These are phyloP conservation scores for Tylopilus rubrobrunneus DNA, from an alignment of 768 basidiomycete genomes.

Conservation along the genomic window DNA sequence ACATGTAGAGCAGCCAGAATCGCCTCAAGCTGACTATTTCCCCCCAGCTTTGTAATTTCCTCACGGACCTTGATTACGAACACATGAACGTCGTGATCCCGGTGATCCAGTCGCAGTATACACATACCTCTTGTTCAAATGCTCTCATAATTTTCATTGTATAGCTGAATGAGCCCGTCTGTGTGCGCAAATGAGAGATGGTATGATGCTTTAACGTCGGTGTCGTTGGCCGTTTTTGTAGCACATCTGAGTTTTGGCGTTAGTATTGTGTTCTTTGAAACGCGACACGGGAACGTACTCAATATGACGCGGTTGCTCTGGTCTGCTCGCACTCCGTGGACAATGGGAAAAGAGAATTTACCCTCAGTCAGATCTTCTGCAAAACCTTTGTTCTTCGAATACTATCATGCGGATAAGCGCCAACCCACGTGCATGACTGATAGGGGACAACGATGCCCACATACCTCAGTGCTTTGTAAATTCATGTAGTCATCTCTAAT, in stretches of 20 bases:
- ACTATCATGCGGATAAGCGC: slow-evolving; percentile 37
- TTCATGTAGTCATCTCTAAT: slow-evolving; percentile 99
- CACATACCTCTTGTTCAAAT: slow-evolving; percentile 54
- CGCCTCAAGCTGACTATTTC: slow-evolving; percentile 60
- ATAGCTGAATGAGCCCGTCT: slow-evolving; percentile 84
- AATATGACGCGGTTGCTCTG: slow-evolving; percentile 73
- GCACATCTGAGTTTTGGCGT: slow-evolving; percentile 55
- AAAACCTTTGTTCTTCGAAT: slow-evolving; percentile 60
- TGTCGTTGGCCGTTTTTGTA: slow-evolving; percentile 86
- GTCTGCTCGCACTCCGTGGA: slow-evolving; percentile 79
- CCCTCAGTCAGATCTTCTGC: slow-evolving; percentile 78
- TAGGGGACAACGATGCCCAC: neutral
- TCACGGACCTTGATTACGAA: slow-evolving; percentile 36
- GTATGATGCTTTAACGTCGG: slow-evolving; percentile 79
- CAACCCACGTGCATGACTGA: neutral
- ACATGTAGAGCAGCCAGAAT: slow-evolving; percentile 57
- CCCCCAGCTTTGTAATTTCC: slow-evolving; percentile 74
- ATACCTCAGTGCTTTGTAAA: slow-evolving; percentile 80
- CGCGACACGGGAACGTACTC: slow-evolving; percentile 47
- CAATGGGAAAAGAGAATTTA: slow-evolving; percentile 77
- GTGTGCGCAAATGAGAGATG: slow-evolving; percentile 70
- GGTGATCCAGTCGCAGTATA: neutral
- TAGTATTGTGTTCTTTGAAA: neutral
- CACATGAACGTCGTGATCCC: neutral
- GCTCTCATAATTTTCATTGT: slow-evolving; percentile 64